Evolutionary conservation across 108 stramenopile species (phyloP), one percentile per base, ranked within the genome.

Genomic region (Schizochytrium sp.): DNA sequence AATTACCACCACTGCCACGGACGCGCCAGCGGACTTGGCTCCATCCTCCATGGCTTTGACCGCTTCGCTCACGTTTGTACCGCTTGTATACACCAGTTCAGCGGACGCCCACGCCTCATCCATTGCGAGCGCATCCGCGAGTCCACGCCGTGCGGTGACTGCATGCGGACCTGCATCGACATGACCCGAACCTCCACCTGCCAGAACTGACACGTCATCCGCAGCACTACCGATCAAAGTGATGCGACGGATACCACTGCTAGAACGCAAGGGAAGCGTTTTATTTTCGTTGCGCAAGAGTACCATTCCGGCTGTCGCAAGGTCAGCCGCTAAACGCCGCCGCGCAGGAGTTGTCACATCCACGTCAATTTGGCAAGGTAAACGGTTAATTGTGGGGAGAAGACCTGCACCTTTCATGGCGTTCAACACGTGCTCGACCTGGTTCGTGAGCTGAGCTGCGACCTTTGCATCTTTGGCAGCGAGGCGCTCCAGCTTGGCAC

Each of bases 1-100:
- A 5, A 95, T 87, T 12, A 95, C 95, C 23, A 95, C 57, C 28
- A 93, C 90, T 5, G 94, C 28, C 29, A 94, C 34, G 51, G 76
- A 28, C 14, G 55, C 14, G 55, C 55, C 55, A 8, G 34, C 34
- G 34, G 34, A 34, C 55, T 57, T 16, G 14, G 55, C 55, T 69
- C 25, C 63, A 8, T 69, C 14, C 41, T 69, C 63, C 10, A 69
- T 6, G 41, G 25, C 1, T 69, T 69, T 69, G 2, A 69, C 18
- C 63, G 63, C 18, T 18, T 69, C 63, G 25, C 34, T 69, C 25
- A 69, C 34, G 63, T 83, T 53, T 34, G 45, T 53, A 12, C 76
- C 76, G 28, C 28, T 28, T 25, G 19, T 28, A 1, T 53, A 83
- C 28, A 83, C 76, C 6, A 28, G 12, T 45, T 69, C 14, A 23